Evolutionary conservation across 352 stramenopile species (phyloP).

Genomic region (Pythium insidiosum): DNA sequence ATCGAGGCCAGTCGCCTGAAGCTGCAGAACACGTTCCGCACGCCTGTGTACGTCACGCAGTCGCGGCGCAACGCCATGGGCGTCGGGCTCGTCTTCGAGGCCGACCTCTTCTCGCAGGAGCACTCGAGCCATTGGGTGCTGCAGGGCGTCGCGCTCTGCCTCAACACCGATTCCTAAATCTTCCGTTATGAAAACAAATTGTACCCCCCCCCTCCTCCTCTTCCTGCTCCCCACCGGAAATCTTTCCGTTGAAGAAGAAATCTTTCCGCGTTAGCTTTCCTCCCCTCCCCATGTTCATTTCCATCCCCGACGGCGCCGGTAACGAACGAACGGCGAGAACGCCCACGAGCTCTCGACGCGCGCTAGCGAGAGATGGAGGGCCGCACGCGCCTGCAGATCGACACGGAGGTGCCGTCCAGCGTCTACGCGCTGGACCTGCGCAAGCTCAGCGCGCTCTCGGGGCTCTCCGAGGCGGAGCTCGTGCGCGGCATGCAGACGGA

Average conservation of each 20-base stretch:
- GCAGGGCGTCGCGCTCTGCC: slow-evolving; percentile 88
- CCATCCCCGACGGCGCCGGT: too few species aligned
- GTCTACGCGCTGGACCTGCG: slow-evolving; percentile 66
- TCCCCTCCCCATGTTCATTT: too few species aligned
- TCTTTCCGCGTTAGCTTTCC: too few species aligned
- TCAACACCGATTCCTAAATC: slow-evolving; percentile 90
- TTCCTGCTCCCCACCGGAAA: too few species aligned
- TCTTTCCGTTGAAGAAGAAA: too few species aligned
- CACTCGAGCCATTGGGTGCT: slow-evolving; percentile 92
- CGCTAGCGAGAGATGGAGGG: slow-evolving; percentile 5
- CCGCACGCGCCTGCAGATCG: slow-evolving; percentile 35
- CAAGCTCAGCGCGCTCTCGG: slow-evolving; percentile 53
- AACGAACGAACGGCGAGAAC: too few species aligned
- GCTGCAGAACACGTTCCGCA: slow-evolving; percentile 92
- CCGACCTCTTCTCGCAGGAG: slow-evolving; percentile 87
- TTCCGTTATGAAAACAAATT: too few species aligned
- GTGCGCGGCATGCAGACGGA: slow-evolving; percentile 66
- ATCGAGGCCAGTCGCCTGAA: slow-evolving; percentile 94
- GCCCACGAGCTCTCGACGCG: too few species aligned
- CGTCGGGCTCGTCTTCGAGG: slow-evolving; percentile 93
- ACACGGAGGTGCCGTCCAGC: slow-evolving; percentile 74
- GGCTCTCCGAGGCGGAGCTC: slow-evolving; percentile 57
- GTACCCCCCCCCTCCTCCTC: too few species aligned
- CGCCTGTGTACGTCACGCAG: slow-evolving; percentile 95
- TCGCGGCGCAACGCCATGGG: slow-evolving; percentile 92